Base-by-base conservation (phyloP, 192 early-diverging fungal genomes). In the Phlyctochytrium planicorne region DNA sequence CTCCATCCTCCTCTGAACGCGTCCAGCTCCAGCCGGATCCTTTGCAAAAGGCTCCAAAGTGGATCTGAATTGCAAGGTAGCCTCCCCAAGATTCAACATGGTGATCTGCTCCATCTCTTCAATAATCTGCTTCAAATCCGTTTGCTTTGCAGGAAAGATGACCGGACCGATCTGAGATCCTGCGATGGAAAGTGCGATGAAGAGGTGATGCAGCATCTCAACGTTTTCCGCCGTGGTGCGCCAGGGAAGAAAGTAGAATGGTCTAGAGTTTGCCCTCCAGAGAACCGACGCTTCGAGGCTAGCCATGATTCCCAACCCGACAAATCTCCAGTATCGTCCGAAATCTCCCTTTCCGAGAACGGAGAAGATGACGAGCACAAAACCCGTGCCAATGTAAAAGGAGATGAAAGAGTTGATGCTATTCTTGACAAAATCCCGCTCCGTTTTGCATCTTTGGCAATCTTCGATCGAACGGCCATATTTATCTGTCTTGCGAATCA, bases 121-220 rank as follows among this genome's bases (percentile, higher is more conserved):
- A 24, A 81, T 1, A 12, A 57, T 24, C 31, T 60, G 17, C 14
- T 53, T 64, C 65, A 56, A 33, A 4, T 40, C 34, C 12, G 47
- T 33, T 3, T 40, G 29, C 10, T 52, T 36, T 2, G 50, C 27
- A n/a, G 77, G 75, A 34, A 69, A 80, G 25, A 76, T 66, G 1
- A 84, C 66, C 14, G 82, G 82, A 1, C 82, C 82, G 20, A 84
- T 25, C 59, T 81, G 80, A 17, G 75, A 74, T 29, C 80, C 31
- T 6, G 80, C 82, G 27, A 84, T 78, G 20, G 47, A 64, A 12
- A 69, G 34, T 12, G 76, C 72, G 34, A 82, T 66, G 55, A 78
- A 84, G 0, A 82, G 53, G 30, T 84, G 77, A 60, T 67, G 79
- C 35, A 82, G 68, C 52, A 84, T 67, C n/a, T 52, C 52, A 23